A percentile compares a stretch with the other conserved stretches of the same genome.
Evolutionary conservation across 2,329 filamentous ascomycete species (phyloP).

Genomic region (Graphilbum sp.): DNA sequence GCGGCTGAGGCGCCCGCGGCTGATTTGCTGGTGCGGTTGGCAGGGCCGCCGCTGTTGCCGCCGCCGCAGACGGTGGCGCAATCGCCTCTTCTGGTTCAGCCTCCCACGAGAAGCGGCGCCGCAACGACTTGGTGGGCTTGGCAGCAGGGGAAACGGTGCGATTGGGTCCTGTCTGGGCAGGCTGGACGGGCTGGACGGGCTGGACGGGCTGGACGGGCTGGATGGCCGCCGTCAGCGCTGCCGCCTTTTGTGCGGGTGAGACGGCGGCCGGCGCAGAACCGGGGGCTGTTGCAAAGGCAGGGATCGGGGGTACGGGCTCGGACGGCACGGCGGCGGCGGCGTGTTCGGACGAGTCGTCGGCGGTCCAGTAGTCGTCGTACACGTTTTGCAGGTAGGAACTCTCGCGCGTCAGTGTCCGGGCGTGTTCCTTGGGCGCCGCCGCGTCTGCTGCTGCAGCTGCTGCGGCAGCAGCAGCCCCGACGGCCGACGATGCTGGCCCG

Average conservation of each 20-base stretch:
- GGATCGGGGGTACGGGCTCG: not conserved
- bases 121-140: too few species aligned
- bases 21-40: too few species aligned
- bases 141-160: too few species aligned
- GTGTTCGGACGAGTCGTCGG: constrained; percentile 22
- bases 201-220: too few species aligned
- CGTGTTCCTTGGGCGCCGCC: not conserved
- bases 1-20: too few species aligned
- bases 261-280: too few species aligned
- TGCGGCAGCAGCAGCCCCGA: too few species aligned
- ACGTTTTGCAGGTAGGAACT: constrained; percentile 49
- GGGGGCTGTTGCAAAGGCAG: too few species aligned
- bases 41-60: not conserved
- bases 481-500: too few species aligned
- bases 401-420: constrained; percentile 21
- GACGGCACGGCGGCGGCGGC: constrained; percentile 1
- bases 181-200: not conserved
- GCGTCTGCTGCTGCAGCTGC: constrained; percentile 12
- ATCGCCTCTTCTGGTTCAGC: constrained; percentile 12
- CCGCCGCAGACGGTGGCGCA: not conserved
- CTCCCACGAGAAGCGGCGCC: constrained; percentile 28
- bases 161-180: not conserved
- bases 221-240: too few species aligned
- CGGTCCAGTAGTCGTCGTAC: constrained; percentile 51
- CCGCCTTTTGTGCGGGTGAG: too few species aligned